A percentile compares a stretch with the other conserved stretches of the same genome.
Conservation (phyloP, 345 rosid species). For the Boechera retrofracta region DNA sequence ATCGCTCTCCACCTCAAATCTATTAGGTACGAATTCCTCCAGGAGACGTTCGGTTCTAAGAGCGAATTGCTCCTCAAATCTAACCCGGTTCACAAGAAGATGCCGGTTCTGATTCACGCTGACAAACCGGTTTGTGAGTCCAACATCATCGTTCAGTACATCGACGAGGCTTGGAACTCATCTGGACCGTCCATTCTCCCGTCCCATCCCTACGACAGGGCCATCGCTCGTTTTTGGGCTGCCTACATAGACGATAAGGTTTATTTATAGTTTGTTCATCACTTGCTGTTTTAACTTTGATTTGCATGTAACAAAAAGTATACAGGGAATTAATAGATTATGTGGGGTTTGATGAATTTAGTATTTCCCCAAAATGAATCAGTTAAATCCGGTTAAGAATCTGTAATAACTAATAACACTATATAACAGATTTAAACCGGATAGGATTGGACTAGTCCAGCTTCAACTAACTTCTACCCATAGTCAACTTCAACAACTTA, state of each 20-base stretch:
- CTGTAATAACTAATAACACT: neutral
- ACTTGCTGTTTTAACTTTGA: neutral
- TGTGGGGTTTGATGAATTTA: neutral
- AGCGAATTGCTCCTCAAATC: constrained; percentile 75
- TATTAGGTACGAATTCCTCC: constrained; percentile 39
- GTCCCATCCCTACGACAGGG: constrained; percentile 61
- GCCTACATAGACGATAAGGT: constrained; percentile 68
- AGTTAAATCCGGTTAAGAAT: neutral
- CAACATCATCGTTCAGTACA: constrained; percentile 69
- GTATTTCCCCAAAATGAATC: neutral
- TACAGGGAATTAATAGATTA: neutral
- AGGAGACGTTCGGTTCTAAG: constrained; percentile 59
- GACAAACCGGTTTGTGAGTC: constrained; percentile 74
- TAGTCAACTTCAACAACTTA: neutral
- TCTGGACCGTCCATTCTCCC: constrained; percentile 69
- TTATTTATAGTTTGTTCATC: neutral
- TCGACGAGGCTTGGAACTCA: constrained; percentile 69
- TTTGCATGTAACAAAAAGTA: neutral
- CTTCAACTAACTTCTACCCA: neutral
- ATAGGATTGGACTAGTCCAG: neutral
- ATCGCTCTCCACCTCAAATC: constrained; percentile 45
- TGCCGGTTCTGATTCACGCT: constrained; percentile 74
- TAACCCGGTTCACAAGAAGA: constrained; percentile 81
- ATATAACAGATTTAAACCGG: constrained; percentile 14
- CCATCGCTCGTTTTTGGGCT: constrained; percentile 73